phyloP scores from a whole-genome alignment of 2,329 filamentous ascomycete genomes.

The Penicillium aurantiogriseum region DNA sequence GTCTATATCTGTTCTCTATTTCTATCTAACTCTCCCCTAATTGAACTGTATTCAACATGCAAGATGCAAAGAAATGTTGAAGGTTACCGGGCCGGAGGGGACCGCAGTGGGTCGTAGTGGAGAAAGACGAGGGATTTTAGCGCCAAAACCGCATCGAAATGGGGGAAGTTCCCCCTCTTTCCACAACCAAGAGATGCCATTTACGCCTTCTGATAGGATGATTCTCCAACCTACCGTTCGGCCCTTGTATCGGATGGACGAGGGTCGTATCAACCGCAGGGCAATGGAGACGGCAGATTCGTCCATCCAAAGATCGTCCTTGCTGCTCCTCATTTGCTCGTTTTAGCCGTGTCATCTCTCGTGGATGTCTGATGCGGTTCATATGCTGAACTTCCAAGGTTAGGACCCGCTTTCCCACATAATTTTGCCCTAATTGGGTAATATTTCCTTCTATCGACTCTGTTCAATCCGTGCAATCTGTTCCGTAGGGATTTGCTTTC shows the following conservation, averaged over 20 bases:
- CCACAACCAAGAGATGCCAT: constrained; percentile 4
- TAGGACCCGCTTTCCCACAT: constrained; percentile 22
- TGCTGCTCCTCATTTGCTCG: constrained; percentile 22
- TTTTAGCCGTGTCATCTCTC: constrained; percentile 20
- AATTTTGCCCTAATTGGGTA: constrained; percentile 14
- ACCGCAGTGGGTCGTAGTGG: constrained; percentile 27
- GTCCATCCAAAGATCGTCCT: constrained; percentile 18
- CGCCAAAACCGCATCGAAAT: constrained; percentile 5
- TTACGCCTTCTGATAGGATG: constrained; percentile 23
- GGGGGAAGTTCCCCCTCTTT: constrained; percentile 15
- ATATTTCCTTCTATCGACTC: constrained; percentile 1
- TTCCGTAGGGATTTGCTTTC: constrained; percentile 9
- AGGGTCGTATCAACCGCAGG: constrained; percentile 14
- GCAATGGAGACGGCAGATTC: constrained; percentile 20
- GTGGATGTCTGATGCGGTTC: constrained; percentile 22
- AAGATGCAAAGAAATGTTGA: constrained; percentile 19
- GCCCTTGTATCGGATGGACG: constrained; percentile 23
- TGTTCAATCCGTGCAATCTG: constrained; percentile 13
- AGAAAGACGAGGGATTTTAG: constrained; percentile 20
- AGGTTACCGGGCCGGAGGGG: constrained; percentile 28
- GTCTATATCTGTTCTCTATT: not conserved
- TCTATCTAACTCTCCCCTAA: too few relatives aligned
- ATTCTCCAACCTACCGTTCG: constrained; percentile 14
- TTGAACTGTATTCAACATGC: not conserved
- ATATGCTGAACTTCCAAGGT: constrained; percentile 1